These are phyloP conservation scores for Thinopyrum elongatum DNA, from an alignment of 176 grass and related monocot species.

Conservation along the genomic window DNA sequence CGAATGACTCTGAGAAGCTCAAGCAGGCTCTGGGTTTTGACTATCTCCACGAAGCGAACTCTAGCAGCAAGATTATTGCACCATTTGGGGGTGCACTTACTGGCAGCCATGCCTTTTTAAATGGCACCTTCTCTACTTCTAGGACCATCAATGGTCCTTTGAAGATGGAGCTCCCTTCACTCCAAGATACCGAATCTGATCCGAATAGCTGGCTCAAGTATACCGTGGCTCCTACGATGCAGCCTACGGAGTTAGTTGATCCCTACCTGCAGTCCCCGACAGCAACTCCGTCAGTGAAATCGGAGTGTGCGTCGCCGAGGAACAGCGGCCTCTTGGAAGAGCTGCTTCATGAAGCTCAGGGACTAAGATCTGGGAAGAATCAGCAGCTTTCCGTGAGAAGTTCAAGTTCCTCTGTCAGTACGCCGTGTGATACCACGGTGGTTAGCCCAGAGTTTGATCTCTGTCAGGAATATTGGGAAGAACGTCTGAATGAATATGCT, in stretches of 20 bases:
- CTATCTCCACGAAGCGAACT: constrained; percentile 57
- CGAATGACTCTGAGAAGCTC: constrained; percentile 61
- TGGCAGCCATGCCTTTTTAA: constrained; percentile 84
- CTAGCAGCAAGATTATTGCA: constrained; percentile 48
- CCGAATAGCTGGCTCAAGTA: constrained; percentile 66
- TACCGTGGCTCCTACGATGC: constrained; percentile 47
- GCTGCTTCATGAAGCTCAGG: constrained; percentile 66
- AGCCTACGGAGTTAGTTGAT: constrained; percentile 55
- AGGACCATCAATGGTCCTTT: constrained; percentile 60
- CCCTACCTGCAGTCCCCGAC: constrained; percentile 56
- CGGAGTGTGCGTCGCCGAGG: constrained; percentile 45
- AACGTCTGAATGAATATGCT: constrained; percentile 38
- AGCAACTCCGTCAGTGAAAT: constrained; percentile 54
- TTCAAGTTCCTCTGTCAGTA: constrained; percentile 62
- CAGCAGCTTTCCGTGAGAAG: constrained; percentile 50
- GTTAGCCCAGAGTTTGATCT: constrained; percentile 52
- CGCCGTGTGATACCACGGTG: constrained; percentile 40
- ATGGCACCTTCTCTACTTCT: constrained; percentile 92
- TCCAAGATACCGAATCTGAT: constrained; percentile 97
- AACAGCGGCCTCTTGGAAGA: constrained; percentile 88
- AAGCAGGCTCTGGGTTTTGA: constrained; percentile 55
- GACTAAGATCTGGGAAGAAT: constrained; percentile 45
- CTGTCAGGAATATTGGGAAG: constrained; percentile 56
- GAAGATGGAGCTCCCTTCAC: constrained; percentile 99
- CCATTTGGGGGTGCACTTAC: constrained; percentile 47